These are phyloP conservation scores for Rosa hybrid DNA, from an alignment of 331 rosid genomes.

Conservation along the genomic window DNA sequence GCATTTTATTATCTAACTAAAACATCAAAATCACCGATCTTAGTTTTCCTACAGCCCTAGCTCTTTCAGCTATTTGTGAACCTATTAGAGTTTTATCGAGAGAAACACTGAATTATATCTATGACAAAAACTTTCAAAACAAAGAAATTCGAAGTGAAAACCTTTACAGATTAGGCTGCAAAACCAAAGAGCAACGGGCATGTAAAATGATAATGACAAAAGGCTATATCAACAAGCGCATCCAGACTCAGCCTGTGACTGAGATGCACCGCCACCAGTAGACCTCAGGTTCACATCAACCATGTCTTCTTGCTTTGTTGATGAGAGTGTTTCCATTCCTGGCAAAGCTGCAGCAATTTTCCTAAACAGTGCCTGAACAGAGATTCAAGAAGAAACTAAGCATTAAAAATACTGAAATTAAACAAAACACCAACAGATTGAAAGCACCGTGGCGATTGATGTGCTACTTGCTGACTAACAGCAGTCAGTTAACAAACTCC, in stretches of 20 bases:
- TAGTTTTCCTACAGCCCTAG: conserved; percentile 14
- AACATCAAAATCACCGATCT: not conserved
- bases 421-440: not conserved
- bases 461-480: not conserved
- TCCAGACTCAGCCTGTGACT: conserved; percentile 79
- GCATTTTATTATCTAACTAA: conserved; percentile 7
- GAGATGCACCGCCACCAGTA: conserved; percentile 46
- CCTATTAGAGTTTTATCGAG: not conserved
- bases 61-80: conserved; percentile 14
- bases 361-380: conserved; percentile 81
- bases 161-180: conserved; percentile 19
- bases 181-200: conserved; percentile 9
- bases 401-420: not conserved
- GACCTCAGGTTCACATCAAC: conserved; percentile 98
- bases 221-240: conserved; percentile 60
- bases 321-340: conserved; percentile 96
- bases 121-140: not conserved
- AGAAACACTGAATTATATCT: not conserved
- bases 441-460: not conserved
- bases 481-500: not conserved
- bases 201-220: conserved; percentile 1
- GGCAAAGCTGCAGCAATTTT: conserved; percentile 99
- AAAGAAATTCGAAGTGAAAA: not conserved
- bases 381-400: conserved; percentile 4
- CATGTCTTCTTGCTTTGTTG: conserved; percentile 97